phyloP scores from a whole-genome alignment of 331 rosid species.

The Saraca asoca region DNA sequence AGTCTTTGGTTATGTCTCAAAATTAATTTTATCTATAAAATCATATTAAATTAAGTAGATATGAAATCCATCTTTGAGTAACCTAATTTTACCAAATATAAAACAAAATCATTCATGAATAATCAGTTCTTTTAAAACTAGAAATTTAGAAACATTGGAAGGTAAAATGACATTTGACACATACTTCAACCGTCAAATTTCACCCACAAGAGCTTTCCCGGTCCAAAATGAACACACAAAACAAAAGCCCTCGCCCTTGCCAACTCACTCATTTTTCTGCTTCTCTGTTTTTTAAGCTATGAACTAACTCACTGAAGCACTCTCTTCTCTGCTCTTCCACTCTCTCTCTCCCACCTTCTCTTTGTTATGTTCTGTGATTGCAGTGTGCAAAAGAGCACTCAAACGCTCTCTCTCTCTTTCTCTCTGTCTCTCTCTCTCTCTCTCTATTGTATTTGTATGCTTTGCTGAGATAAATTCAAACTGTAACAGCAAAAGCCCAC shows the following conservation, averaged over 20 bases:
- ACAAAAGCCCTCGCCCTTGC: not conserved
- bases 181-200: not conserved
- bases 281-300: not conserved
- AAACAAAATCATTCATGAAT: no score
- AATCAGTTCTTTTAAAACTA: no score
- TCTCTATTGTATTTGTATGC: no score
- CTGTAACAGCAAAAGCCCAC: not conserved
- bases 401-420: not conserved
- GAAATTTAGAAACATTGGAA: not conserved
- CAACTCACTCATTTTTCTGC: not conserved
- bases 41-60: no score
- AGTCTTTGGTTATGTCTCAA: no score
- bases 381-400: not conserved
- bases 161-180: not conserved
- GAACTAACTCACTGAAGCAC: not conserved
- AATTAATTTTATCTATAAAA: no score
- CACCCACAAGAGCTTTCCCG: not conserved
- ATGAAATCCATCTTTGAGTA: no score
- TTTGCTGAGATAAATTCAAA: slow-evolving; percentile 25
- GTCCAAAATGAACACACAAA: not conserved
- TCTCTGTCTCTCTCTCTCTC: slow-evolving; percentile 15
- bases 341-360: slow-evolving; percentile 6
- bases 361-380: not conserved
- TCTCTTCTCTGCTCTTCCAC: not conserved
- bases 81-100: no score